Percentiles rank a stretch among this genome's conserved stretches.
phyloP scores from a whole-genome alignment of 2,329 filamentous ascomycete genomes.

The Anthostomella pinea region DNA sequence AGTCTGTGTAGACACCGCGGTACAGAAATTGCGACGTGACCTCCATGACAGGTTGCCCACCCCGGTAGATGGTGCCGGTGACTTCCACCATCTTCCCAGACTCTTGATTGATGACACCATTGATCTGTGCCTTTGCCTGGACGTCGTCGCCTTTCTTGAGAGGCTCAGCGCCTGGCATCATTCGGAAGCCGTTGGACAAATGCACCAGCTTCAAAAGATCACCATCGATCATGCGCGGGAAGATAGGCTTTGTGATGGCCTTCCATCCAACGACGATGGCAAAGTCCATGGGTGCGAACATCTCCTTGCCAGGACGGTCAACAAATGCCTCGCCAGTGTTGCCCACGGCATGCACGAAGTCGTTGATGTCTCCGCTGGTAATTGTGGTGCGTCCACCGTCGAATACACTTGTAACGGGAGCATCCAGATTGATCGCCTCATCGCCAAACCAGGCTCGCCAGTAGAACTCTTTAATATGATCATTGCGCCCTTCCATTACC shows the following conservation, averaged over 20 bases:
- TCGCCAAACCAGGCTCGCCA: conserved; percentile 96
- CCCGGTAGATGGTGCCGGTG: conserved; percentile 89
- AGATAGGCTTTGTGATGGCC: conserved; percentile 98
- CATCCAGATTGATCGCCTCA: conserved; percentile 78
- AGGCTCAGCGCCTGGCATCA: conserved; percentile 93
- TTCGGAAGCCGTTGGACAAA: conserved; percentile 95
- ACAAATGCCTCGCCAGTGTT: conserved; percentile 98
- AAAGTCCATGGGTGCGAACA: conserved; percentile 97
- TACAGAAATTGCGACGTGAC: conserved; percentile 98
- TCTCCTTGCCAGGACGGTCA: conserved; percentile 87
- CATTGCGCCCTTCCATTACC: conserved; percentile 93
- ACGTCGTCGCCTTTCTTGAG: conserved; percentile 94
- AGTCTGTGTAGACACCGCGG: conserved; percentile 88
- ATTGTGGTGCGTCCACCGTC: conserved; percentile 86
- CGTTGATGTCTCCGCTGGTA: conserved; percentile 89
- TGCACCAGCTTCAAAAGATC: conserved; percentile 95
- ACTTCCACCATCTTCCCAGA: conserved; percentile 99
- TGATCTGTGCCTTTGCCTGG: conserved; percentile 90
- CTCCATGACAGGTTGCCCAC: conserved; percentile 88
- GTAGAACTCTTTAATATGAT: conserved; percentile 99
- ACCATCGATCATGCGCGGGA: conserved; percentile 92
- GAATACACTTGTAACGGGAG: conserved; percentile 81
- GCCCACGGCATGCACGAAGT: conserved; percentile 98
- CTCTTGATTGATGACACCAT: conserved; percentile 96
- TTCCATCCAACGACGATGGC: conserved; percentile 99